Evolutionary conservation across 225 moss, liverwort and hornwort genomes (phyloP), one percentile per base, ranked within the genome.

Genomic region (Pseudisothecium myosuroides): DNA sequence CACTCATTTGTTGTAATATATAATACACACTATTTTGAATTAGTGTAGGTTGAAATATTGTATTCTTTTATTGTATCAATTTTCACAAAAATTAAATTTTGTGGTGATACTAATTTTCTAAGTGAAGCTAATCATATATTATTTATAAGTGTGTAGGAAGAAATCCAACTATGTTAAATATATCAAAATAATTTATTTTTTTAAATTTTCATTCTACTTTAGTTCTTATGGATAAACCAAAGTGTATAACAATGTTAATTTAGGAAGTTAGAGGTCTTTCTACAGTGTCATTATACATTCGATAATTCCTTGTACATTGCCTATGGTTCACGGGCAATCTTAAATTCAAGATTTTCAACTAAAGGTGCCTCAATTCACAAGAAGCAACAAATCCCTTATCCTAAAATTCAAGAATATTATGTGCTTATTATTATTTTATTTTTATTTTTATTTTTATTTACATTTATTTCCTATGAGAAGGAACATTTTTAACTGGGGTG

Each of bases 401-500:
- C 9, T 41, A 41, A 41, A 71, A 9, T 15, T 71, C 5, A 71
- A 71, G 15, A 41, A 5, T 41, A 15, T 41, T 26, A 41, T 26
- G 4, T 26, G 2, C 27, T 71, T 41, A 71, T 71, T 1, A 24
- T 24, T 71, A 26, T 12, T 69, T 39, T 22, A 4, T 6, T n/a
- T 8, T 8, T 20, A 41, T 8, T 39, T 71, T 9, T 24, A 24
- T 14, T 36, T 71, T 41, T 4, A 41, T 14, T 71, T 71, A 41
- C 8, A 26, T 68, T 1, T 68, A 6, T n/a, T 1, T 68, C 3
- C 24, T 69, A 24, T 71, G 1, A 1, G 1, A 0, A 24, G 1
- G 14, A 24, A 2, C 14, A 39, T 3, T 69, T 69, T 69, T 64
- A 31, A 32, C 16, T 63, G 32, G 16, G 4, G 65, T 15, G 18